A percentile compares a stretch with the other conserved stretches of the same genome.
These are phyloP conservation scores for Zygotorulaspora chibaensis DNA, from an alignment of 805 yeast genomes.

Conservation along the genomic window DNA sequence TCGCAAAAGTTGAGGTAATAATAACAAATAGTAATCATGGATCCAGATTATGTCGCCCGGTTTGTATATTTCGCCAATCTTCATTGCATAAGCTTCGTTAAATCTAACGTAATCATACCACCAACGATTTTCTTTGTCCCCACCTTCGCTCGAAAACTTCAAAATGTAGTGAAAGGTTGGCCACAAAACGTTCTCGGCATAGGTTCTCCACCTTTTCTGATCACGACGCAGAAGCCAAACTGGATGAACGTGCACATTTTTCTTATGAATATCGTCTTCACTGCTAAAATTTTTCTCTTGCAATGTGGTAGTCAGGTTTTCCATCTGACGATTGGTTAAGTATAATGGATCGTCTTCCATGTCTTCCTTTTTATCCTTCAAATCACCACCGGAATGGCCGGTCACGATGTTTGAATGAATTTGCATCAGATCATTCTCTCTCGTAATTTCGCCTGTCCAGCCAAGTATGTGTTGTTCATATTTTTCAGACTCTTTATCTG, in stretches of 20 bases:
- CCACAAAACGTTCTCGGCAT: slow-evolving; percentile 90
- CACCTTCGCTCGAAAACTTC: slow-evolving; percentile 65
- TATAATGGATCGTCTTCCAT: slow-evolving; percentile 59
- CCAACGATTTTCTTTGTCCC: slow-evolving; percentile 65
- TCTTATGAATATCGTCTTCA: slow-evolving; percentile 43
- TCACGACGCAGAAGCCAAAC: slow-evolving; percentile 81
- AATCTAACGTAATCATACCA: slow-evolving; percentile 83
- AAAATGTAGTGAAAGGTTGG: slow-evolving; percentile 92
- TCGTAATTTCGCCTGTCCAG: slow-evolving; percentile 86
- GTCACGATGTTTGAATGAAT: not conserved
- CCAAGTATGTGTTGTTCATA: slow-evolving; percentile 90
- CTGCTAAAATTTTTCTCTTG: slow-evolving; percentile 46
- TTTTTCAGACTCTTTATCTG: slow-evolving; percentile 49
- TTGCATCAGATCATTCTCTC: slow-evolving; percentile 12
- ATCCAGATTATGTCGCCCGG: slow-evolving; percentile 93
- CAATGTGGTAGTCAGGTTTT: slow-evolving; percentile 26
- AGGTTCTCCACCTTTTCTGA: slow-evolving; percentile 79
- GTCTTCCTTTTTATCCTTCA: slow-evolving; percentile 26
- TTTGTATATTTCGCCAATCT: slow-evolving; percentile 63
- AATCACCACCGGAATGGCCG: slow-evolving; percentile 2
- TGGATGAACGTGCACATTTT: slow-evolving; percentile 55
- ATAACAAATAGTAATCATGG: slow-evolving; percentile 80
- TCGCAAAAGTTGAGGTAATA: slow-evolving; percentile 78
- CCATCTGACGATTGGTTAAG: slow-evolving; percentile 52
- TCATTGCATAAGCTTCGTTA: slow-evolving; percentile 86